Evolutionary conservation across 495 filamentous ascomycete genomes (phyloP), one percentile per base, ranked within the genome.

Genomic region (Collariella sp.): DNA sequence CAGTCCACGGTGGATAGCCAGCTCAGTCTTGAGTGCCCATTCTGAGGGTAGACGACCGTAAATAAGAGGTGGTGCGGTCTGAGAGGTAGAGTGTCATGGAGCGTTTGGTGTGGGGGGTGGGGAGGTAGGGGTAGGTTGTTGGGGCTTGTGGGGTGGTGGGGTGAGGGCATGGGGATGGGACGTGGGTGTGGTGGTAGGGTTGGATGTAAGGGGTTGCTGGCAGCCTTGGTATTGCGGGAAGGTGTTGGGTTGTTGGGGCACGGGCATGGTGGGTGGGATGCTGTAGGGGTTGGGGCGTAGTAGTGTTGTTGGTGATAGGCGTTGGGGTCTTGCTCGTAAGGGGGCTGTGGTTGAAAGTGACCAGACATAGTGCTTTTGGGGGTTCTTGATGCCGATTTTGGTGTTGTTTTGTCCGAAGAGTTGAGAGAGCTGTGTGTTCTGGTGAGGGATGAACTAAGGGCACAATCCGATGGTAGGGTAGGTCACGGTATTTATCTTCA

Each of bases 11-110:
- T 33, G 26, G 24, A 51, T 33, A 23, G 48, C 41, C 3, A 51
- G 36, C 4, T 33, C 22, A n/a, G 47, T 23, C 15, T 22, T 42
- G 24, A n/a, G 11, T 1, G 41, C 15, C 29, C 29, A 45, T 5
- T 7, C 16, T 26, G 40, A 44, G 0, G 39, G 41, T 53, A 53
- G 2, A 24, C 2, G 13, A 45, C 40, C 1, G 50, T 53, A 33
- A 44, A 19, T 1, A 53, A 29, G 50, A 40, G 2, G 7, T 11
- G 50, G 33, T 12, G 50, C 29, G 26, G 39, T 53, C 50, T 0
- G 50, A 29, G 26, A 40, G 1, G 33, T 44, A 22, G 40, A 53
- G 31, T 7, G 50, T 44, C 50, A 53, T 53, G 12, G 24, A 29
- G 29, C 41, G 40, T 13, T 53, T 45, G 18, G 19, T 15, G 5